Conservation (phyloP, 2,329 filamentous ascomycete species). For the Diaporthe eres region DNA sequence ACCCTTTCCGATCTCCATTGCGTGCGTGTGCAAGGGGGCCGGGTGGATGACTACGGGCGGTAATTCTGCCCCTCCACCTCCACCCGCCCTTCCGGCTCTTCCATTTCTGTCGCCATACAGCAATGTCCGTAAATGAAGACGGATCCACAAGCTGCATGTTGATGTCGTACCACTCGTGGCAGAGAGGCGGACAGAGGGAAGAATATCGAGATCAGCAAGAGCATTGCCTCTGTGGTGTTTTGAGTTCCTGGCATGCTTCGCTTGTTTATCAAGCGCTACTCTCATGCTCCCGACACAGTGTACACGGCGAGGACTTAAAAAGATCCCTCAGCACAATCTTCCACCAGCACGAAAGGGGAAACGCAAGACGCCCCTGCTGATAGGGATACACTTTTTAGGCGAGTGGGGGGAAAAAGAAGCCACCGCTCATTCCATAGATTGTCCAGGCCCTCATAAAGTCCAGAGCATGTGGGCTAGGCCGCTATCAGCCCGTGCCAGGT, state of each 20-base stretch:
- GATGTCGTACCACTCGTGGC: background rate
- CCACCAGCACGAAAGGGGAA: background rate
- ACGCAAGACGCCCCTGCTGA: background rate
- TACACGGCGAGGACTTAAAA: background rate
- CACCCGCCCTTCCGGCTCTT: constrained; percentile 8
- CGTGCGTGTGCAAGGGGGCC: background rate
- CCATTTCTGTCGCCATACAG: background rate
- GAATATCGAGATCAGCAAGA: background rate
- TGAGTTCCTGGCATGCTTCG: background rate
- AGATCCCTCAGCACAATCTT: background rate
- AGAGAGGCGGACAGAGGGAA: background rate
- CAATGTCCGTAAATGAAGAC: constrained; percentile 5
- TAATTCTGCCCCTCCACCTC: background rate
- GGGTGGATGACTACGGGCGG: too few relatives aligned
- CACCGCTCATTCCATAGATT: constrained; percentile 14
- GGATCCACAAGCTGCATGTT: constrained; percentile 8
- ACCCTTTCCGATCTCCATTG: constrained; percentile 16
- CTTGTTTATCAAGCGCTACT: background rate
- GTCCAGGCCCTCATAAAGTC: background rate
- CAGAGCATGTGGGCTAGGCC: constrained; percentile 20
- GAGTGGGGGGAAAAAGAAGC: background rate
- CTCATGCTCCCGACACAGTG: background rate
- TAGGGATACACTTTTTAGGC: too few relatives aligned
- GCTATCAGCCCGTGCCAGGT: constrained; percentile 24
- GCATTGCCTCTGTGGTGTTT: background rate